A percentile compares a stretch with the other conserved stretches of the same genome.
Conservation (phyloP, 805 yeast genomes). For the Yarrowia hollandica region DNA sequence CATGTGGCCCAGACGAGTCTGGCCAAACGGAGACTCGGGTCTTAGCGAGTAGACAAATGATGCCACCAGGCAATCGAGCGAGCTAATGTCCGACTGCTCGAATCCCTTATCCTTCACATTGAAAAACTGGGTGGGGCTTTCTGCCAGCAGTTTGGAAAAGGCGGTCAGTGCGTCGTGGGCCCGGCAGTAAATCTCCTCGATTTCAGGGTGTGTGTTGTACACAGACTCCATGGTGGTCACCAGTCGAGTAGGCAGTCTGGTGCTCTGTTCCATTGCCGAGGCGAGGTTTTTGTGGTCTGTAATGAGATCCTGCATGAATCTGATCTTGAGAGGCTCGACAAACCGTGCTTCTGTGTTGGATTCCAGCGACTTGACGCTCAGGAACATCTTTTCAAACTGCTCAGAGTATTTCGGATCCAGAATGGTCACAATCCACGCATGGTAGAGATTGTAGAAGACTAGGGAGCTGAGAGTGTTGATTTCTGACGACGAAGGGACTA, state of each 20-base stretch:
- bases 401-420: constrained; percentile 21
- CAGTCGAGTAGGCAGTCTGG: not conserved
- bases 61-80: constrained; percentile 23
- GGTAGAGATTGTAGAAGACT: constrained; percentile 31
- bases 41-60: constrained; percentile 7
- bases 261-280: not conserved
- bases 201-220: not conserved
- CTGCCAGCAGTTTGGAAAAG: constrained; percentile 1
- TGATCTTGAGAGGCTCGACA: constrained; percentile 13
- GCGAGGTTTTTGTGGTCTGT: not conserved
- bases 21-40: constrained; percentile 18
- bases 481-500: constrained; percentile 1
- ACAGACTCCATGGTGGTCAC: not conserved
- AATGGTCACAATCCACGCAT: constrained; percentile 33
- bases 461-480: constrained; percentile 25
- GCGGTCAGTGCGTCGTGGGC: constrained; percentile 5
- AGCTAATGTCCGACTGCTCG: not conserved
- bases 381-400: constrained; percentile 29
- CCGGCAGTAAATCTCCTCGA: constrained; percentile 10
- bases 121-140: constrained; percentile 16
- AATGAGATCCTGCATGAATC: constrained; percentile 22
- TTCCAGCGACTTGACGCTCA: constrained; percentile 26
- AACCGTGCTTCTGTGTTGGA: constrained; percentile 9
- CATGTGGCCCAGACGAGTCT: constrained; percentile 11
- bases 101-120: not conserved